Evolutionary conservation across 1,284 basidiomycete genomes (phyloP).

Genomic region (Amylostereum areolatum): DNA sequence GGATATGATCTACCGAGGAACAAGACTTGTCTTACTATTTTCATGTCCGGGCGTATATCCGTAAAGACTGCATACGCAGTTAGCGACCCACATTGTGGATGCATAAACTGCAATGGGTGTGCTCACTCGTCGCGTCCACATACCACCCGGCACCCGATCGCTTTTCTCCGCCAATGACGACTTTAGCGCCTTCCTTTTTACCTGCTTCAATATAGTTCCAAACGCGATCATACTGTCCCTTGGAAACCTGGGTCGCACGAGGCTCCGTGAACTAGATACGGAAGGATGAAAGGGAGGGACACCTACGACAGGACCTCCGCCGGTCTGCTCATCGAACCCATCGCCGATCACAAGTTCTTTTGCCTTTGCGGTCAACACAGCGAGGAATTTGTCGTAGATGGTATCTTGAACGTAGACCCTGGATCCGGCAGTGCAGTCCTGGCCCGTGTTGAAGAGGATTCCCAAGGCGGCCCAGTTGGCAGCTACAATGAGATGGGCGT

Average conservation of each 20-base stretch:
- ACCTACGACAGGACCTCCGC: constrained; percentile 77
- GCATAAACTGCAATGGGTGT: not conserved
- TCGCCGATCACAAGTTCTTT: constrained; percentile 72
- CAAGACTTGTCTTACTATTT: constrained; percentile 48
- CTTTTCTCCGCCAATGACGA: constrained; percentile 75
- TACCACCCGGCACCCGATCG: constrained; percentile 64
- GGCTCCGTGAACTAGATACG: not conserved
- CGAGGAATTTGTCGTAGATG: constrained; percentile 81
- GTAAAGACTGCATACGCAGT: constrained; percentile 54
- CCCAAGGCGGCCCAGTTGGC: constrained; percentile 83
- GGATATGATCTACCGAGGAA: not conserved
- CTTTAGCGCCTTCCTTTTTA: constrained; percentile 78
- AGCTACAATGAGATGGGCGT: constrained; percentile 35
- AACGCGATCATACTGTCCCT: constrained; percentile 83
- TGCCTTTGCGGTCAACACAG: constrained; percentile 60
- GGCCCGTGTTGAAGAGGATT: constrained; percentile 78
- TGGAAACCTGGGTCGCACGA: constrained; percentile 55
- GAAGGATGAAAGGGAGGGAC: constrained; percentile 1
- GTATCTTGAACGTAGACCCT: constrained; percentile 80
- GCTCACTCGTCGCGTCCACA: constrained; percentile 71
- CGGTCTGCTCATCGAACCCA: constrained; percentile 69
- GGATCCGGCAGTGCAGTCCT: constrained; percentile 87
- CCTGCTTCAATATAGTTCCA: constrained; percentile 87
- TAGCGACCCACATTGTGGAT: not conserved
- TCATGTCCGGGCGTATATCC: constrained; percentile 68